phyloP scores from a whole-genome alignment of 2,329 filamentous ascomycete species.

The Penicillium corylophilum region DNA sequence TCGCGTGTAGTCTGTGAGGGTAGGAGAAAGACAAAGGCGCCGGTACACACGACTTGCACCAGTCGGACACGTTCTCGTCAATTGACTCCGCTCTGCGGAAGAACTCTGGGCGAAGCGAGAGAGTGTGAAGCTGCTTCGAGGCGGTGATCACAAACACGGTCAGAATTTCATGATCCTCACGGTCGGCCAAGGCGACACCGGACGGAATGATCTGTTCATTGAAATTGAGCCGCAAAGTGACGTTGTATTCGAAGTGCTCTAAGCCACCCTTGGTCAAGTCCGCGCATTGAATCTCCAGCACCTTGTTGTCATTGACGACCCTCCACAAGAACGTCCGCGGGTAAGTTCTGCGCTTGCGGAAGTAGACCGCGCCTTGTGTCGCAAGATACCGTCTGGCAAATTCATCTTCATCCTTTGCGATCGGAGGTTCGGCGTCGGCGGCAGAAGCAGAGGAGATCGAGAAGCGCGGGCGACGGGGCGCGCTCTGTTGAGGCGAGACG shows the following conservation, averaged over 20 bases:
- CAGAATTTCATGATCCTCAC: slow-evolving; percentile 72
- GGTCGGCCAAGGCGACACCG: slow-evolving; percentile 81
- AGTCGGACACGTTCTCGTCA: slow-evolving; percentile 71
- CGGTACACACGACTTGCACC: slow-evolving; percentile 72
- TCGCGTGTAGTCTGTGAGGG: slow-evolving; percentile 77
- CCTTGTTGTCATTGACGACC: slow-evolving; percentile 73
- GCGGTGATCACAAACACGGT: slow-evolving; percentile 77
- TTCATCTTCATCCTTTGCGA: slow-evolving; percentile 60
- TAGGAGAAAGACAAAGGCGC: slow-evolving; percentile 74
- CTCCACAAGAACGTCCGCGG: slow-evolving; percentile 91
- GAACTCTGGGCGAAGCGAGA: slow-evolving; percentile 78
- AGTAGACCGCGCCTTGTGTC: slow-evolving; percentile 77
- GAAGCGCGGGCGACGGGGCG: slow-evolving; percentile 48
- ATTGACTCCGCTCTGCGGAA: slow-evolving; percentile 69
- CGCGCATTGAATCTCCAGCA: slow-evolving; percentile 78
- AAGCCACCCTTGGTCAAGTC: slow-evolving; percentile 72
- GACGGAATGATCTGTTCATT: slow-evolving; percentile 68
- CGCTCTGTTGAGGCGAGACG: slow-evolving; percentile 54
- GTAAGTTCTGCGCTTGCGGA: slow-evolving; percentile 70
- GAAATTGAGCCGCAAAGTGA: slow-evolving; percentile 78
- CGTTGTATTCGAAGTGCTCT: slow-evolving; percentile 64
- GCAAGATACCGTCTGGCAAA: slow-evolving; percentile 75
- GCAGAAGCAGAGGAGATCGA: slow-evolving; percentile 46
- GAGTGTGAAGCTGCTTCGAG: slow-evolving; percentile 75
- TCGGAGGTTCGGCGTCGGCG: slow-evolving; percentile 37